Evolutionary conservation across 768 basidiomycete species (phyloP).

Genomic region (Collybia mongolica): DNA sequence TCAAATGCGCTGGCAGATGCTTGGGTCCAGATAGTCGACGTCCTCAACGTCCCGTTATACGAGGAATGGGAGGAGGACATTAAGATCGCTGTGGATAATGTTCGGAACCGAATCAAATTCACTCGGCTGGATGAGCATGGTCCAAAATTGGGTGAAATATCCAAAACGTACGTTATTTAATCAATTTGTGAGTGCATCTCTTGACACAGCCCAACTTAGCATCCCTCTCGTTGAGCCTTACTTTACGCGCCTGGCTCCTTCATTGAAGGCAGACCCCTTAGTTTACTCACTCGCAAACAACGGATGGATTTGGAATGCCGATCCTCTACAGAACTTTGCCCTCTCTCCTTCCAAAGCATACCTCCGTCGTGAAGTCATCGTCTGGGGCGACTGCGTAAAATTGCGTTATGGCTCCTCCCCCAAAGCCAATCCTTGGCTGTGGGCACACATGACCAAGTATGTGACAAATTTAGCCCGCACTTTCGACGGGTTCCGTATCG

Average conservation of each 20-base stretch:
- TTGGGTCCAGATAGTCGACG: constrained; percentile 80
- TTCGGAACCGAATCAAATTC: constrained; percentile 78
- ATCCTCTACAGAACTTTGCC: constrained; percentile 94
- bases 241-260: constrained; percentile 77
- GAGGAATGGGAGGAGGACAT: constrained; percentile 84
- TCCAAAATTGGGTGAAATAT: constrained; percentile 81
- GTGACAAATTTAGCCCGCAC: constrained; percentile 74
- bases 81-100: constrained; percentile 67
- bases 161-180: constrained; percentile 50
- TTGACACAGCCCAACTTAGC: constrained; percentile 34
- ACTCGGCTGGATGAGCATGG: constrained; percentile 80
- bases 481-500: constrained; percentile 97
- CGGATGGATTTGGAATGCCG: constrained; percentile 98
- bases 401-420: constrained; percentile 86
- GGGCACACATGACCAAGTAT: constrained; percentile 88
- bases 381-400: constrained; percentile 98
- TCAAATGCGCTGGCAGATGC: constrained; percentile 58
- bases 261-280: constrained; percentile 39
- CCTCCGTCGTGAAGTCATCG: constrained; percentile 93
- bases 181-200: constrained; percentile 1
- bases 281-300: constrained; percentile 92
- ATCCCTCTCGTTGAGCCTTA: constrained; percentile 86
- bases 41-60: constrained; percentile 88
- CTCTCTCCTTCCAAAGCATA: constrained; percentile 91
- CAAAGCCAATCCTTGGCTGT: constrained; percentile 88